Percentiles rank a stretch among this genome's conserved stretches.
Conservation (phyloP, 495 filamentous ascomycete genomes). For the Penicillium subrubescens region DNA sequence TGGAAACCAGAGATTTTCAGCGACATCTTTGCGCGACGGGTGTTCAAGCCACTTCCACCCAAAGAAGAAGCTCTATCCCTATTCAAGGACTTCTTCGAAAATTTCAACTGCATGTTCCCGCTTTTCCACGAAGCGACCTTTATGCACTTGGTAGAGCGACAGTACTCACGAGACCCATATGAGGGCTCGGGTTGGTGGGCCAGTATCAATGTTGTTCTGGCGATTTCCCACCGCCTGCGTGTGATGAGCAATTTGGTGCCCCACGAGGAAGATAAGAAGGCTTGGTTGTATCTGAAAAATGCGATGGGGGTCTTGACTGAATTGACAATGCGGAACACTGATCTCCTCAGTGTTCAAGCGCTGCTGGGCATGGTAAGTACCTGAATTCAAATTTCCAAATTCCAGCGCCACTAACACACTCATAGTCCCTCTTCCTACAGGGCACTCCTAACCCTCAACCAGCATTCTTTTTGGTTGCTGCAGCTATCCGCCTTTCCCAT, state of each 20-base stretch:
- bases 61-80: slow-evolving; percentile 80
- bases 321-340: slow-evolving; percentile 92
- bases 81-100: slow-evolving; percentile 92
- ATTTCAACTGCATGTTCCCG: slow-evolving; percentile 98
- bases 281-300: slow-evolving; percentile 95
- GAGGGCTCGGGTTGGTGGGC: slow-evolving; percentile 98
- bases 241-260: slow-evolving; percentile 95
- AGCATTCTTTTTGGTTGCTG: slow-evolving; percentile 88
- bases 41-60: slow-evolving; percentile 78
- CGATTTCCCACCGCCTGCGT: slow-evolving; percentile 85
- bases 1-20: slow-evolving; percentile 96
- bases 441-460: slow-evolving; percentile 97
- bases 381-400: background rate
- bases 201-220: slow-evolving; percentile 89
- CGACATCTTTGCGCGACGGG: slow-evolving; percentile 85
- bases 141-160: slow-evolving; percentile 90
- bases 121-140: slow-evolving; percentile 97
- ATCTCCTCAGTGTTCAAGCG: slow-evolving; percentile 94
- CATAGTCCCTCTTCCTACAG: slow-evolving; percentile 84
- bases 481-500: slow-evolving; percentile 88
- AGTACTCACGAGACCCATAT: slow-evolving; percentile 92
- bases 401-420: slow-evolving; percentile 10
- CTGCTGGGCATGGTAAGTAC: slow-evolving; percentile 80
- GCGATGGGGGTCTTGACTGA: slow-evolving; percentile 91
- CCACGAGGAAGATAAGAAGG: slow-evolving; percentile 88